Evolutionary conservation across 495 filamentous ascomycete species (phyloP), one percentile per base, ranked within the genome.

Genomic region (Penicillium verhagenii): DNA sequence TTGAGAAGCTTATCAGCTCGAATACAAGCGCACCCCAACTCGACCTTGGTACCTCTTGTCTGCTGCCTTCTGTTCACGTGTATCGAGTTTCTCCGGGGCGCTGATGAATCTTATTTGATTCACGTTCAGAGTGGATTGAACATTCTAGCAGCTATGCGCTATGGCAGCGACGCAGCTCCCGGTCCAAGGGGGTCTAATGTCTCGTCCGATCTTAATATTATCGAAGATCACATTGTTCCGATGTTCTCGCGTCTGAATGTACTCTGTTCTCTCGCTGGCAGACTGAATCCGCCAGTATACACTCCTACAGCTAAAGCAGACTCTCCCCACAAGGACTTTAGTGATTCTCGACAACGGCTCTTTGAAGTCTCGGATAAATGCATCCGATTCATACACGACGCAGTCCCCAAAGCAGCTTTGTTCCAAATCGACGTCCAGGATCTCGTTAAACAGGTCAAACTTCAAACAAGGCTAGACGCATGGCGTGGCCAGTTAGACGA

Each of bases 191-290:
- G n/a, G 14, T 47, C 45, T 20, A 47, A 20, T 33, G 1, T 29
- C n/a, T 47, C 45, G 14, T 20, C 45, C 25, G 45, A 47, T 31
- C 25, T 29, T 31, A 33, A 47, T 33, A n/a, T 26, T 26, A 47
- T 47, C 45, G 45, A 47, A 47, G 45, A 31, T 47, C 25, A 47
- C 6, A 47, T 47, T n/a, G 3, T 47, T 35, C 45, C 45, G 25
- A 29, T 47, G 6, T 47, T 47, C 26, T 47, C 45, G 33, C 45
- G 45, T 33, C 45, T 47, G 16, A 47, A 29, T 47, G 26, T 47
- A 19, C 45, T 47, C 26, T 47, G 45, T 31, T 47, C 45, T 47
- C 45, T 47, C 24, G 45, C 45, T 47, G 45, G 45, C 45, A 47
- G n/a, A 14, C 31, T 47, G 8, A 47, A 16, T 8, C 45, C 45